Conservation (phyloP, 2,329 filamentous ascomycete genomes). For the Colletotrichum scovillei region DNA sequence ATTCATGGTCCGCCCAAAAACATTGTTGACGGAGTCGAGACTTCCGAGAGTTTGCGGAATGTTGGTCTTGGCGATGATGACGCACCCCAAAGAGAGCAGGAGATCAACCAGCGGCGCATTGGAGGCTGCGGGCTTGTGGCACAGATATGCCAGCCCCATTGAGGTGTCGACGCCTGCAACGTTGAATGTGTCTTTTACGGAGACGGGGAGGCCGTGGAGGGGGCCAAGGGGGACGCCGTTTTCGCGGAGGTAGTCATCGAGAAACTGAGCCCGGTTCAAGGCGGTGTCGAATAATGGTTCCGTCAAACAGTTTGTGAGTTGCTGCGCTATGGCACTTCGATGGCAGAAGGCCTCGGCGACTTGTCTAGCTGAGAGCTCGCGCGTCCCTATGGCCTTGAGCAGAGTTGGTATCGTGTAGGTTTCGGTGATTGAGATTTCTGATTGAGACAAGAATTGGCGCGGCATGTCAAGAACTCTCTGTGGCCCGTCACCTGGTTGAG, state of each 20-base stretch:
- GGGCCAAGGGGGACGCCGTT: slow-evolving; percentile 62
- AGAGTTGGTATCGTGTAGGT: neutral
- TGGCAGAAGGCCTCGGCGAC: slow-evolving; percentile 27
- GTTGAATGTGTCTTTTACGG: slow-evolving; percentile 58
- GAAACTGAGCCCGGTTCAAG: slow-evolving; percentile 55
- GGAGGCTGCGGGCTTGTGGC: slow-evolving; percentile 44
- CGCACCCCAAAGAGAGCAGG: slow-evolving; percentile 43
- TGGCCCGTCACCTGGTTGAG: neutral
- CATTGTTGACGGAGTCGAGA: slow-evolving; percentile 32
- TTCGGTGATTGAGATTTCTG: slow-evolving; percentile 23
- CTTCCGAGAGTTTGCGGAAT: slow-evolving; percentile 43
- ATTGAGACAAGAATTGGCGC: slow-evolving; percentile 5
- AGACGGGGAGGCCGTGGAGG: slow-evolving; percentile 71
- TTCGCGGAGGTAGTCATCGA: slow-evolving; percentile 57
- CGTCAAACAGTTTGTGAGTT: slow-evolving; percentile 64
- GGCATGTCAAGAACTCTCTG: slow-evolving; percentile 21
- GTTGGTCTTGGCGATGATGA: slow-evolving; percentile 38
- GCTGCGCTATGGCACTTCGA: slow-evolving; percentile 59
- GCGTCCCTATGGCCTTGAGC: neutral
- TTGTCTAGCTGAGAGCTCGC: neutral
- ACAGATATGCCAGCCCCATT: slow-evolving; percentile 49
- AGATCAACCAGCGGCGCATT: slow-evolving; percentile 44
- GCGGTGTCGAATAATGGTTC: slow-evolving; percentile 64
- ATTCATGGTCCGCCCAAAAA: slow-evolving; percentile 32
- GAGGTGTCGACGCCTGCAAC: slow-evolving; percentile 58